Evolutionary conservation across 306 rosid species (phyloP).

Genomic region (Mimosa pudica): DNA sequence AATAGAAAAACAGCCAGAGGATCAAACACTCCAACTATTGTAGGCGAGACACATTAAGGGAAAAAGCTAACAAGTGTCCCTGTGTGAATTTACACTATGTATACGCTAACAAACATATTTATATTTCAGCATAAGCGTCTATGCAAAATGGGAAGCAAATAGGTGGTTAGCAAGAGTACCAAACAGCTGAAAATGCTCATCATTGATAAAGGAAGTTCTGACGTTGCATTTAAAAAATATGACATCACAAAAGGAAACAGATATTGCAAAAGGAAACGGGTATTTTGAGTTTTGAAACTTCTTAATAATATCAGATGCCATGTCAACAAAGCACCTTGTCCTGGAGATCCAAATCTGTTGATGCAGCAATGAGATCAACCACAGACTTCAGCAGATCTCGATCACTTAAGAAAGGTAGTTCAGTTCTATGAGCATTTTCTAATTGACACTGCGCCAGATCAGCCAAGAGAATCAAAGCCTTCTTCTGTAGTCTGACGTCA

Average conservation of each 20-base stretch:
- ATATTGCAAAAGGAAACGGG: neutral
- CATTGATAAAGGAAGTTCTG: neutral
- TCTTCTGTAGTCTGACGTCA: conserved; percentile 70
- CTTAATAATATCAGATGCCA: conserved; percentile 16
- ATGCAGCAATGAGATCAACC: conserved; percentile 66
- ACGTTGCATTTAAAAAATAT: conserved; percentile 15
- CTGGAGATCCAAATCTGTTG: conserved; percentile 77
- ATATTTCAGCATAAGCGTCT: neutral
- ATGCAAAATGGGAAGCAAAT: conserved; percentile 3
- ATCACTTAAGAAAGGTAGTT: conserved; percentile 55
- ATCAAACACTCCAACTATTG: neutral
- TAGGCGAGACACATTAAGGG: conserved; percentile 8
- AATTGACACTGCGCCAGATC: conserved; percentile 72
- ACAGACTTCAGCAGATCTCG: conserved; percentile 70
- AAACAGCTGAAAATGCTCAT: conserved; percentile 26
- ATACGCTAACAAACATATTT: neutral
- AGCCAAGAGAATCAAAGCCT: conserved; percentile 68
- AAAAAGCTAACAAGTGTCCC: neutral
- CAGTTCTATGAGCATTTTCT: conserved; percentile 46
- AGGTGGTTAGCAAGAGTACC: neutral
- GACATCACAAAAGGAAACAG: conserved; percentile 7
- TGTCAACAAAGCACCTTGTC: conserved; percentile 69
- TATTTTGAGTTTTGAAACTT: neutral
- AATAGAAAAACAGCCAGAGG: conserved; percentile 15
- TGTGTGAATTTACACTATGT: neutral